These are phyloP conservation scores for Panellus pusillus DNA, from an alignment of 768 basidiomycete genomes.

Conservation along the genomic window DNA sequence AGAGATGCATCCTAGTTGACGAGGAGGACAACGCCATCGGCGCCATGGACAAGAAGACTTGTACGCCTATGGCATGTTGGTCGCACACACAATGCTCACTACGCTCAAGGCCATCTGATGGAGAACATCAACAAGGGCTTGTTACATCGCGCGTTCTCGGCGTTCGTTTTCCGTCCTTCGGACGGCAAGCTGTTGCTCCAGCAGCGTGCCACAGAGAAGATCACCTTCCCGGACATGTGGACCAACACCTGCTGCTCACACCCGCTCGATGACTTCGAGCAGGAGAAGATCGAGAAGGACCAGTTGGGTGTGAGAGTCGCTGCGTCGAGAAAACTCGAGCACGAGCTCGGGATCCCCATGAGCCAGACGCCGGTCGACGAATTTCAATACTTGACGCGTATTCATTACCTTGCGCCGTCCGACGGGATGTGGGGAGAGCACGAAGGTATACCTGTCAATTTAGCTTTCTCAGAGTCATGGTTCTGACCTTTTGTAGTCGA, in stretches of 20 bases:
- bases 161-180: slow-evolving; percentile 91
- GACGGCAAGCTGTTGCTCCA: slow-evolving; percentile 94
- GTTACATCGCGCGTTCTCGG: slow-evolving; percentile 97
- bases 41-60: slow-evolving; percentile 94
- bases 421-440: slow-evolving; percentile 97
- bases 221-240: slow-evolving; percentile 99
- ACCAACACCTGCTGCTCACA: slow-evolving; percentile 99
- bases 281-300: slow-evolving; percentile 72
- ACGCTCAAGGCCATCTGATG: slow-evolving; percentile 85
- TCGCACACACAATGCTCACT: slow-evolving; percentile 1
- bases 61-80: slow-evolving; percentile 45
- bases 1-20: slow-evolving; percentile 89
- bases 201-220: slow-evolving; percentile 94
- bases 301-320: slow-evolving; percentile 86
- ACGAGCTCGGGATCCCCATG: slow-evolving; percentile 91
- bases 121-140: slow-evolving; percentile 92
- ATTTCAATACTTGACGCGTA: slow-evolving; percentile 93
- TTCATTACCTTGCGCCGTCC: slow-evolving; percentile 96
- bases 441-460: slow-evolving; percentile 61
- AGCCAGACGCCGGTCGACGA: slow-evolving; percentile 75
- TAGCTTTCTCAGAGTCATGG: neutral
- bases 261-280: slow-evolving; percentile 88
- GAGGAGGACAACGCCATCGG: slow-evolving; percentile 84
- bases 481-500: slow-evolving; percentile 64
- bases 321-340: slow-evolving; percentile 93